Evolutionary conservation across 2,329 filamentous ascomycete genomes (phyloP).

Genomic region (Nothomitra cinnamomea): DNA sequence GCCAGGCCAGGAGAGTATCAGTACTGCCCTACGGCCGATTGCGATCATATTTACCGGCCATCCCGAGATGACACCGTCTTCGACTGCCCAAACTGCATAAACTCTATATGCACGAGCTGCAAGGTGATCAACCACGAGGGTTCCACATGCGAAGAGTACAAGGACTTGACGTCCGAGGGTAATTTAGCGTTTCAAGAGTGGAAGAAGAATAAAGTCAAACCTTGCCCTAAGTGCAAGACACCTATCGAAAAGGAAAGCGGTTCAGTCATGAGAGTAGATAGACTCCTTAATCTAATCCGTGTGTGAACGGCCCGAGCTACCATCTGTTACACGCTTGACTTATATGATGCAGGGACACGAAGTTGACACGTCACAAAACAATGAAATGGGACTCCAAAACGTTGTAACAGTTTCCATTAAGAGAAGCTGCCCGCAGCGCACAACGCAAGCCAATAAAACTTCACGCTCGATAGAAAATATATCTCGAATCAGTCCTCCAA

Average conservation of each 20-base stretch:
- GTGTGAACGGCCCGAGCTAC: too few species aligned
- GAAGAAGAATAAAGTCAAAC: constrained; percentile 23
- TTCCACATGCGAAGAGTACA: constrained; percentile 21
- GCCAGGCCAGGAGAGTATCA: constrained; percentile 6
- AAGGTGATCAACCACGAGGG: constrained; percentile 18
- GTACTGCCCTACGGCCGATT: constrained; percentile 9
- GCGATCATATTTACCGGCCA: constrained; percentile 8
- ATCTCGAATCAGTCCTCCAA: too few species aligned
- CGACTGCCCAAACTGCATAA: constrained; percentile 15
- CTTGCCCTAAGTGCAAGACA: constrained; percentile 26
- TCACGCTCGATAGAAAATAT: too few species aligned
- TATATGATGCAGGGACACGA: too few species aligned
- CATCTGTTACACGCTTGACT: too few species aligned
- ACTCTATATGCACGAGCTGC: constrained; percentile 21
- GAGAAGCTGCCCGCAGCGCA: too few species aligned
- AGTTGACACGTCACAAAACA: too few species aligned
- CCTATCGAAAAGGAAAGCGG: constrained; percentile 27
- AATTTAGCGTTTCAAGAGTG: constrained; percentile 15
- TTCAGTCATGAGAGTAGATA: too few species aligned
- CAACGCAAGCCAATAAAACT: too few species aligned
- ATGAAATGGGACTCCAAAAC: too few species aligned
- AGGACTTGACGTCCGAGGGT: constrained; percentile 14
- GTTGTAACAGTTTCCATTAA: too few species aligned
- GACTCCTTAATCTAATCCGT: too few species aligned
- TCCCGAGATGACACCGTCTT: constrained; percentile 4